Base-by-base conservation (phyloP, 106 monocot species). In the Allium cepa region DNA sequence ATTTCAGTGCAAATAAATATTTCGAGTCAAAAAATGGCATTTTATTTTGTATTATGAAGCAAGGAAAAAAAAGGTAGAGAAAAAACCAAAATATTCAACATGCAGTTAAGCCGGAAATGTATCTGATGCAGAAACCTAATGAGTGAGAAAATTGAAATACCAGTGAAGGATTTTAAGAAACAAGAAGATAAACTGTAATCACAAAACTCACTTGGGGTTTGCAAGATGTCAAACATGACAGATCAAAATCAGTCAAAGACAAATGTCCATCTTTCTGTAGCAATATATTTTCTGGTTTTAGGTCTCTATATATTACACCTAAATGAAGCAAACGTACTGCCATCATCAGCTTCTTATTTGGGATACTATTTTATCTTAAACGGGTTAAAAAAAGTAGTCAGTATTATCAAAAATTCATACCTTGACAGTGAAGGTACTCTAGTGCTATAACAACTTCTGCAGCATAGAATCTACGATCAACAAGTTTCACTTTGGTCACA, bases 341-440 rank as follows among this genome's bases (percentile, higher is more conserved):
- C 53, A n/a, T 68, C 15, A 68, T 56, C 36, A 68, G 68, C 26
- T 49, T 56, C 2, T 53, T 49, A 68, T 13, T 64, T 36, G 36
- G 36, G 36, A 36, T 36, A 36, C 36, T 36, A 36, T 4, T 36
- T 36, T 36, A 2, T 36, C 36, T 36, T 36, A 36, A 36, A 36
- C 36, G 4, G 36, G 4, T 36, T 36, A 36, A 36, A 36, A 36
- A 2, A 8, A 17, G n/a, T 47, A 53, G 0, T 17, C 36, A 56
- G 59, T 0, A 50, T 36, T 56, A 53, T 46, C 56, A 8, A 53
- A 64, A 57, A 17, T 74, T 13, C 71, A 50, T 77, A 92, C 97
- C 97, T 97, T 92, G 97, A 78, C 97, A 97, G 69, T 97, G 97
- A 70, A 97, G 97, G 69, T 97, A 97, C 68, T 97, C 97, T 18